Evolutionary conservation across 805 yeast species (phyloP), one percentile per base, ranked within the genome.

Genomic region (Kockiozyma suomiensis): DNA sequence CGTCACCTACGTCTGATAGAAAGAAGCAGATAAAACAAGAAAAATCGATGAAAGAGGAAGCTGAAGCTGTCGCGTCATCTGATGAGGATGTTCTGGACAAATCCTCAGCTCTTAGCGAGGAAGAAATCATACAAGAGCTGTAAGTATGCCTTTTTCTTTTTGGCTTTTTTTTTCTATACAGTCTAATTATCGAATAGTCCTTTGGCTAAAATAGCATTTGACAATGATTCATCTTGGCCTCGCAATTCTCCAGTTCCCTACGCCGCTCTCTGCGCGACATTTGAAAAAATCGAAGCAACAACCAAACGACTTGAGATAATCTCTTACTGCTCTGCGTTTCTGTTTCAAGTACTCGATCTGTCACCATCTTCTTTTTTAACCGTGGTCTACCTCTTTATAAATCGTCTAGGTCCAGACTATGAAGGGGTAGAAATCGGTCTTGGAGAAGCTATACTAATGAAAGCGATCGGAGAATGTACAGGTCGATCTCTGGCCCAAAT

Each of bases 351-450:
- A 0, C 76, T 94, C 55, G 72, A 79, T 28, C 77, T 81, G 46
- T 79, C 83, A 46, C 82, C 85, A 2, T 65, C 72, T 2, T 82
- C 81, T 47, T 74, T 94, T 54, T 79, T 89, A 5, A 84, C 82
- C 56, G 85, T 90, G 1, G 87, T 92, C 0, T 94, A 93, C 68
- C 79, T 94, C 17, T 88, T 88, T 74, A 91, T 93, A 71, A 93
- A 93, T 72, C 53, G 63, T 26, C 62, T 68, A 4, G 59, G 62
- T n/a, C 99, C 99, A 0, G 99, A 94, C 72, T 94, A 94, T 70
- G 97, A 90, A 70, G 97, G 96, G 32, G 76, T 93, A 58, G 99
- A 94, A 70, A 78, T 94, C 26, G 99, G 99, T 0, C 79, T 94
- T 1, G 99, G 99, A 17, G 99, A 94, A 73, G 85, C 96, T 1